Conservation (phyloP, 2,329 filamentous ascomycete genomes). For the Claviceps citrina region DNA sequence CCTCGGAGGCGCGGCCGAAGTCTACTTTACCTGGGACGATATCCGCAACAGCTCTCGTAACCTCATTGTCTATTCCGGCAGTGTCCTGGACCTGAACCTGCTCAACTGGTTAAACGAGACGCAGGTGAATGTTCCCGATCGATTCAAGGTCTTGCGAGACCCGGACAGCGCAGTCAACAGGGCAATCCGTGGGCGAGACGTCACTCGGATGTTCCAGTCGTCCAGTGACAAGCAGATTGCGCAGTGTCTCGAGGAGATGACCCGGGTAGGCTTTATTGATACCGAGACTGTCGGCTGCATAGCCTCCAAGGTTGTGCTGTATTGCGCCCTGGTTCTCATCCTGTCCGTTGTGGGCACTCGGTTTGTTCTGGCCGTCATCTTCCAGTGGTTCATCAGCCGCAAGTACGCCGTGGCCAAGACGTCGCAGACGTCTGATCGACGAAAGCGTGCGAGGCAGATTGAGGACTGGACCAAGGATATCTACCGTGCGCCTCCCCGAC, state of each 20-base stretch:
- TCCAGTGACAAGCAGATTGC: slow-evolving; percentile 65
- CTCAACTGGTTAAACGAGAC: slow-evolving; percentile 77
- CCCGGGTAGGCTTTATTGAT: slow-evolving; percentile 90
- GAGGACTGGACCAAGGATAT: slow-evolving; percentile 98
- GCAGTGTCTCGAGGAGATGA: slow-evolving; percentile 79
- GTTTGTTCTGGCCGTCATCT: slow-evolving; percentile 76
- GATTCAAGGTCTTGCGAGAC: slow-evolving; percentile 67
- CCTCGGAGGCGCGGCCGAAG: slow-evolving; percentile 58
- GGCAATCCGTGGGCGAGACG: slow-evolving; percentile 65
- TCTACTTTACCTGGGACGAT: slow-evolving; percentile 94
- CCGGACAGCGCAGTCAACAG: slow-evolving; percentile 43
- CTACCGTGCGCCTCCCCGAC: slow-evolving; percentile 72
- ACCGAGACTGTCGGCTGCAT: slow-evolving; percentile 96
- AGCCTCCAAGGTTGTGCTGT: slow-evolving; percentile 90
- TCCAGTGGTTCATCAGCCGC: slow-evolving; percentile 91
- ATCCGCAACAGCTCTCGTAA: slow-evolving; percentile 80
- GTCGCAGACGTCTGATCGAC: slow-evolving; percentile 63
- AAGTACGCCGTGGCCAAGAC: slow-evolving; percentile 76
- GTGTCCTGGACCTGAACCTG: slow-evolving; percentile 78
- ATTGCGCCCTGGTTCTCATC: slow-evolving; percentile 84
- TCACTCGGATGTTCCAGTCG: slow-evolving; percentile 76
- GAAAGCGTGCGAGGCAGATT: slow-evolving; percentile 80
- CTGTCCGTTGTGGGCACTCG: slow-evolving; percentile 73
- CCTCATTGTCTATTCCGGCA: slow-evolving; percentile 84
- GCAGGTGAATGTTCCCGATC: slow-evolving; percentile 58